Evolutionary conservation across 148 eudicot species (phyloP), one percentile per base, ranked within the genome.

Genomic region (Dianthus caryophyllus): DNA sequence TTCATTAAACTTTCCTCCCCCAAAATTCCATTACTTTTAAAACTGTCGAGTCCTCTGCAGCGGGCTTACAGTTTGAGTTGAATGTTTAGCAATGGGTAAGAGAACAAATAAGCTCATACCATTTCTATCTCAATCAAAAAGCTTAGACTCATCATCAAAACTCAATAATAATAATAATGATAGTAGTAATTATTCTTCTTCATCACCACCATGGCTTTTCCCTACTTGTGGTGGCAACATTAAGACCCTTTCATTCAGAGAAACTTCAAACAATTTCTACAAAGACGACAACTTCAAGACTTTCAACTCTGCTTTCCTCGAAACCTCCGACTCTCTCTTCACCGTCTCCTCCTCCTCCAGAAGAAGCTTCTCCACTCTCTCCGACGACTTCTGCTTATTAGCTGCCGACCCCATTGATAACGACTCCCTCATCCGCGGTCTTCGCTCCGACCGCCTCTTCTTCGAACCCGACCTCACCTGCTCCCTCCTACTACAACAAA

Each of bases 171-270:
- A 33, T 7, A 33, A 33, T 33, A n/a, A n/a, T n/a, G n/a, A n/a
- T n/a, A n/a, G n/a, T n/a, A n/a, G n/a, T n/a, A n/a, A n/a, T n/a
- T n/a, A n/a, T n/a, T n/a, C n/a, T 6, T 55, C 65, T 4, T 61
- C 72, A 20, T 20, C 83, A 22, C 43, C 76, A 12, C 71, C 79
- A 24, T 88, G 91, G 88, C 78, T 76, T 52, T 86, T 83, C 78
- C 84, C 85, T 8, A 60, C 83, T 66, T 90, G 97, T 67, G 83
- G 64, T 0, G 84, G 66, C 0, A 74, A 63, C 80, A 75, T 81
- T 25, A 85, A 73, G 25, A 87, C 94, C 67, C 87, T 81, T 64
- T 90, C 97, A 30, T 90, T 90, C 53, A 79, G 94, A 16, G 84
- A 76, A 16, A 20, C 54, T 50, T 2, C 54, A 4, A 12, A 14